Evolutionary conservation across 257 asterid genomes (phyloP), one percentile per base, ranked within the genome.

Genomic region (Nicotiana sylvestris): DNA sequence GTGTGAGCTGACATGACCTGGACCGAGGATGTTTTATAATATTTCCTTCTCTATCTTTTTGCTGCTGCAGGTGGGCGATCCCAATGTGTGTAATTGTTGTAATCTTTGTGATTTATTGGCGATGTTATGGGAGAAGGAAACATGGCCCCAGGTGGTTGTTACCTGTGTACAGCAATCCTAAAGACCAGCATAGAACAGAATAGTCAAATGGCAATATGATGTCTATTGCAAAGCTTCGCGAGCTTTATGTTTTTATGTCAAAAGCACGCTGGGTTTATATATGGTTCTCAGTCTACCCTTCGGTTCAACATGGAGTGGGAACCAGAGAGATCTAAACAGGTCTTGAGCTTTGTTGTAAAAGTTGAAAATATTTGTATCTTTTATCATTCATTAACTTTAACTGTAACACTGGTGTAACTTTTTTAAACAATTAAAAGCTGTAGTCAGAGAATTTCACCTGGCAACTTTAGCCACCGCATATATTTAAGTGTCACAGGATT

Each of bases 1-100:
- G 39, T 49, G 15, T 74, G 61, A 74, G 79, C 79, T 49, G 39
- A 49, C 62, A 27, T 74, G 79, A 13, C 79, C 32, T 21, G 79
- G 79, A 13, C 39, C 8, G 37, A 46, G 79, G 60, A 25, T 49
- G 25, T 27, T 49, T 49, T 13, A 49, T 25, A 49, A 46, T 49
- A 49, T 74, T 74, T 49, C 43, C 61, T 49, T 76, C 49, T 27
- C 79, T 4, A 25, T 72, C 61, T 25, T 79, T 35, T 84, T 51
- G 30, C 78, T 83, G 85, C 81, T 30, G 86, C 96, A 96, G 99
- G 89, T 96, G 99, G 99, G 98, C 97, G 1, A 92, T 94, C 82
- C 99, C 95, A 7, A 84, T 96, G 12, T 85, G 85, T 25, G 87
- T 86, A 35, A 67, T 93, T 57, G 94, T 85, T 6, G 91, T 85